Base-by-base conservation (phyloP, 23 red algal genomes). In the Gracilaria caudata region DNA sequence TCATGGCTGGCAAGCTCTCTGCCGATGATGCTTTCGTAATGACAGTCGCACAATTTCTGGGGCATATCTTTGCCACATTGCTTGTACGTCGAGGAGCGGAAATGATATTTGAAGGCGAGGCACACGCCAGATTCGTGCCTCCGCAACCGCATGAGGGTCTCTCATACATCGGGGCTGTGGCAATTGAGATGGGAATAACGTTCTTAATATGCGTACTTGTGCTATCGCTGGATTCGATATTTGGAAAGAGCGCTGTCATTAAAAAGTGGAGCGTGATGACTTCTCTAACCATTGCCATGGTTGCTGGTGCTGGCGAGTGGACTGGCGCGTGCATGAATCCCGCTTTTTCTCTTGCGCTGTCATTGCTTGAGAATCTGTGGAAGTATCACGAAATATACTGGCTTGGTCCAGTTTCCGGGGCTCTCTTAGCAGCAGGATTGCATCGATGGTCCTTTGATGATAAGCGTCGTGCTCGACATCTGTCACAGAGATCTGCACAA, bases 281-380 rank as follows among this genome's bases (percentile, higher is more conserved):
- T 40, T 60, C 46, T 23, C 38, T 89, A 14, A 68, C 72, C 30
- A 38, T 89, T 20, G 74, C 53, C 12, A 60, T 66, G 55, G 35
- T 89, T 11, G 85, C 68, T 10, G 70, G 46, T 19, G 71, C 68
- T 19, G 71, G 72, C 13, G 85, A 89, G 55, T n/a, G 71, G 85
- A 79, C 85, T 8, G 85, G 85, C 9, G 72, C 63, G 14, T 89
- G 85, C 75, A 89, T 89, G 85, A 89, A 89, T 54, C 85, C 85
- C 36, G 85, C 85, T 54, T 46, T 89, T 56, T 58, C 72, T 25
- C 56, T 89, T 64, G 85, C 85, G 28, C 26, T 89, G 17, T 68
- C 85, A 24, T 26, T 89, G 49, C 39, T 89, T 24, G 73, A 89
- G 28, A 60, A 72, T 25, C 36, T 64, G 25, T 89, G 85, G 85